Evolutionary conservation across 1,284 basidiomycete genomes (phyloP).

Genomic region (Trichosporon faecale): DNA sequence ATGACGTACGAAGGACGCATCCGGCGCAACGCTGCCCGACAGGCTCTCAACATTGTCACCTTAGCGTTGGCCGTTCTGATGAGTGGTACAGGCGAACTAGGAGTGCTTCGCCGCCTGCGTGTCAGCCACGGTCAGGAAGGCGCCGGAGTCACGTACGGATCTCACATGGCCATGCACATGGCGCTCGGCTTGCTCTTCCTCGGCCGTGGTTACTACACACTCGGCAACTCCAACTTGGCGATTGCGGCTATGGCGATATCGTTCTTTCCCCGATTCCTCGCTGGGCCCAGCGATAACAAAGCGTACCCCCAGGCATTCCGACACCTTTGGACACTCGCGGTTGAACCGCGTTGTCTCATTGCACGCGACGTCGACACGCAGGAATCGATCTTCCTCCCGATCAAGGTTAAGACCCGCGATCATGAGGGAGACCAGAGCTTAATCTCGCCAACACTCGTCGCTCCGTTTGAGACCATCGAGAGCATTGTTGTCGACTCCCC

Average conservation of each 20-base stretch:
- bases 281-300: constrained; percentile 77
- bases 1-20: constrained; percentile 78
- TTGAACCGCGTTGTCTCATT: constrained; percentile 87
- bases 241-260: constrained; percentile 85
- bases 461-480: constrained; percentile 72
- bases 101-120: constrained; percentile 80
- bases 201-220: constrained; percentile 85
- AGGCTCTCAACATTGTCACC: constrained; percentile 81
- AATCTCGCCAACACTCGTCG: constrained; percentile 86
- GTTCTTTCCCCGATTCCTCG: constrained; percentile 84
- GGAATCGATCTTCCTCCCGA: constrained; percentile 83
- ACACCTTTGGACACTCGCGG: constrained; percentile 92
- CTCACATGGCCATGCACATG: constrained; percentile 86
- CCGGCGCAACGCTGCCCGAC: constrained; percentile 77
- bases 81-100: constrained; percentile 93
- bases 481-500: constrained; percentile 84
- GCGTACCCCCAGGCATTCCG: constrained; percentile 88
- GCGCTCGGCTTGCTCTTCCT: constrained; percentile 90
- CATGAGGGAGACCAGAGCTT: constrained; percentile 56
- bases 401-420: constrained; percentile 67
- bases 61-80: constrained; percentile 85
- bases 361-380: constrained; percentile 85
- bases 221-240: constrained; percentile 86
- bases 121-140: constrained; percentile 88
- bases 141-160: constrained; percentile 74